Evolutionary conservation across 2,329 filamentous ascomycete genomes (phyloP), one percentile per base, ranked within the genome.

Genomic region (Cordyceps javanica): DNA sequence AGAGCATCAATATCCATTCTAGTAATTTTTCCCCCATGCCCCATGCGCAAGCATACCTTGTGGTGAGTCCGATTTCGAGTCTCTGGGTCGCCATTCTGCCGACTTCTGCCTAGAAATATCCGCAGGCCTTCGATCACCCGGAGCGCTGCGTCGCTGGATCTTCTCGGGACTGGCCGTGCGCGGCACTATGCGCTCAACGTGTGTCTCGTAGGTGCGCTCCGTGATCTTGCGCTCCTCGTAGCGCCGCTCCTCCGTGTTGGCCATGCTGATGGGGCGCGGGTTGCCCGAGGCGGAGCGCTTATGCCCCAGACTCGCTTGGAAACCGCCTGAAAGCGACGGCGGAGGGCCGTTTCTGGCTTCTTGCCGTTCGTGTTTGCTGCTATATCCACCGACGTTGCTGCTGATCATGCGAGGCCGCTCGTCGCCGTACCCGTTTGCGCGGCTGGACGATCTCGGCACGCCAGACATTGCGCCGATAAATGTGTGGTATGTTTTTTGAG

Each of bases 121-220:
- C 3, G 63, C 67, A 11, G 55, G 28, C 51, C 66, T 67, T 59
- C 69, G 75, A 63, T 77, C 68, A 59, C 72, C 71, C 14, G 70
- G 67, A 5, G 68, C 69, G 41, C 67, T 66, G 39, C 75, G 72
- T 46, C 76, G 72, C 52, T 79, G 77, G 5, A 82, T 77, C 61
- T 77, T 76, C 48, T 80, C 80, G 1, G 86, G 80, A 64, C 86
- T 89, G 66, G 77, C 80, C 8, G 78, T 78, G 58, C 83, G 79
- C 58, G 80, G 76, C 36, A 83, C 78, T 57, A 86, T 68, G 56
- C 82, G 83, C 66, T 91, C 87, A 58, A 82, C 75, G 23, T 83
- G 85, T 46, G 83, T 83, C 60, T 86, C 77, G 56, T 69, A 82
- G 67, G 65, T 77, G 67, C 66, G 77, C 70, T 87, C 84, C 8